Conservation (phyloP, 2,329 filamentous ascomycete species). For the Calonectria crousiana region DNA sequence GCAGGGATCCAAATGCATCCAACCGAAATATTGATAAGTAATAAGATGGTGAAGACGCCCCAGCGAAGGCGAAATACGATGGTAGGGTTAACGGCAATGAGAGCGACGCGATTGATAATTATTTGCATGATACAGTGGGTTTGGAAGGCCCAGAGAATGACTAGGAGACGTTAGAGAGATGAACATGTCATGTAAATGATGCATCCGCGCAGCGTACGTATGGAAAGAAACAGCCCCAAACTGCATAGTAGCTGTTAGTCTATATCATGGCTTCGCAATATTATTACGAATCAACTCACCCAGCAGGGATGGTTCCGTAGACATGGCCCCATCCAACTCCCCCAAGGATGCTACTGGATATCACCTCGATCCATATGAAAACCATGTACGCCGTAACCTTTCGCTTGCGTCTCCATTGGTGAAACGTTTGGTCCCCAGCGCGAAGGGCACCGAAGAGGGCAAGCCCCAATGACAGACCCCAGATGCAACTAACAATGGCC, state of each 20-base stretch:
- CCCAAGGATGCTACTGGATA: conserved; percentile 49
- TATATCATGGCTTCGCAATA: not conserved
- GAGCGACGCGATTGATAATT: conserved; percentile 63
- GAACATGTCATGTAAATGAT: not conserved
- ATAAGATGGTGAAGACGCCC: conserved; percentile 55
- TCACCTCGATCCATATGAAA: conserved; percentile 56
- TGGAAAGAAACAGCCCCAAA: conserved; percentile 41
- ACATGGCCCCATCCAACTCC: conserved; percentile 53
- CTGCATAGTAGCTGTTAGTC: conserved; percentile 39
- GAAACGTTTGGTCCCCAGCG: conserved; percentile 50
- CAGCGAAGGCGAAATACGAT: conserved; percentile 57
- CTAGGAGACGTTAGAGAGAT: conserved; percentile 29
- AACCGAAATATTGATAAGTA: conserved; percentile 61
- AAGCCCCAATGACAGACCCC: conserved; percentile 53
- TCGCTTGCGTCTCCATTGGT: conserved; percentile 47
- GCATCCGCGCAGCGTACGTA: conserved; percentile 28
- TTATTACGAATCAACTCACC: conserved; percentile 27
- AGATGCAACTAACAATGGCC: conserved; percentile 51
- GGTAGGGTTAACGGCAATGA: conserved; percentile 55
- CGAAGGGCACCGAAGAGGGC: conserved; percentile 49
- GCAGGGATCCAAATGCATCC: conserved; percentile 65
- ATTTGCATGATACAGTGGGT: conserved; percentile 61
- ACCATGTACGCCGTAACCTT: conserved; percentile 52
- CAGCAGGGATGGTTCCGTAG: conserved; percentile 44
- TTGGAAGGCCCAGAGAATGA: conserved; percentile 52